Percentiles rank a stretch among this genome's conserved stretches.
phyloP scores from a whole-genome alignment of 2,329 filamentous ascomycete species.

The Dryadomyces sulphureus region DNA sequence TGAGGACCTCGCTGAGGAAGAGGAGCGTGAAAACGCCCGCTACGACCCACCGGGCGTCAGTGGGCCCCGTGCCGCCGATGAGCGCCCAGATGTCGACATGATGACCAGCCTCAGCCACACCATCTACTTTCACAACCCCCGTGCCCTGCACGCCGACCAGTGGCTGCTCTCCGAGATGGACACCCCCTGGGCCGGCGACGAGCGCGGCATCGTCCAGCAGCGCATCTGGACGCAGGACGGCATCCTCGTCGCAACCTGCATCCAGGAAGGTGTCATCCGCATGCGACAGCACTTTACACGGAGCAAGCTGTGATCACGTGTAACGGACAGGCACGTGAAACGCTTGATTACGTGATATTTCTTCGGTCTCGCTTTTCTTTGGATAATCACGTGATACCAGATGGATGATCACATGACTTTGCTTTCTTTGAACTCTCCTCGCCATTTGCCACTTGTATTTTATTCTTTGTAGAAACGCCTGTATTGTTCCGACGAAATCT shows the following conservation, averaged over 20 bases:
- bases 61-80: background rate
- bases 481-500: no score
- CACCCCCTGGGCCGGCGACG: constrained; percentile 65
- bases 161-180: constrained; percentile 74
- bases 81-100: constrained; percentile 50
- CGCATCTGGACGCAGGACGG: constrained; percentile 58
- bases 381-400: no score
- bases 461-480: no score
- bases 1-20: background rate
- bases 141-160: constrained; percentile 42
- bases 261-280: constrained; percentile 47
- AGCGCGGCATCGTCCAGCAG: constrained; percentile 61
- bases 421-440: background rate
- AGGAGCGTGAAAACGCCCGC: background rate
- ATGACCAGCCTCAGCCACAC: constrained; percentile 67
- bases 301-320: constrained; percentile 1
- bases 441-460: no score
- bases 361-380: background rate
- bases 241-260: constrained; percentile 58
- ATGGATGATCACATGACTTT: background rate
- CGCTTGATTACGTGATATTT: no score
- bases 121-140: constrained; percentile 51
- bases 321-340: no score
- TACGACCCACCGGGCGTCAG: background rate
- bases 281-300: background rate